Conservation (phyloP, 2,329 filamentous ascomycete genomes). For the Colletotrichum sansevieriae region DNA sequence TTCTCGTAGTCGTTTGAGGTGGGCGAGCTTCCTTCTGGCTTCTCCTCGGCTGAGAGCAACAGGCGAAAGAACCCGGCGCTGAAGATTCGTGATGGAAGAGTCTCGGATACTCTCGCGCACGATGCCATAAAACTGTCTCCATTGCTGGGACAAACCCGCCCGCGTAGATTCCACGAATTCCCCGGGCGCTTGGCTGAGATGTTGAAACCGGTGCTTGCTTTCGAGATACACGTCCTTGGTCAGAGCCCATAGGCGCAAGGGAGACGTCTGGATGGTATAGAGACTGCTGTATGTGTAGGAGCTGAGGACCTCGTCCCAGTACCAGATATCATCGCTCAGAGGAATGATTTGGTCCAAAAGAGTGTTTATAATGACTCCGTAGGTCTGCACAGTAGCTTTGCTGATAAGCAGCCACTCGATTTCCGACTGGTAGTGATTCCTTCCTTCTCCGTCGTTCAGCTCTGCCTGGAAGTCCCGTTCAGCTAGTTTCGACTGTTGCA, state of each 20-base stretch:
- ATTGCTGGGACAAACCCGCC: conserved; percentile 62
- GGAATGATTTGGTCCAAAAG: conserved; percentile 87
- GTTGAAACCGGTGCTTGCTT: conserved; percentile 54
- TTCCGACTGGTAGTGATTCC: conserved; percentile 68
- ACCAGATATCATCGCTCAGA: conserved; percentile 89
- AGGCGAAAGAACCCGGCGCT: conserved; percentile 80
- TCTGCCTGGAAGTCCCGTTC: conserved; percentile 47
- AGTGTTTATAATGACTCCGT: conserved; percentile 82
- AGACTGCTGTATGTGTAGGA: conserved; percentile 84
- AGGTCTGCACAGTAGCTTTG: conserved; percentile 92
- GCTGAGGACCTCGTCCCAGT: conserved; percentile 91
- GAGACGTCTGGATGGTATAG: conserved; percentile 89
- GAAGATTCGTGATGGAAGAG: conserved; percentile 77
- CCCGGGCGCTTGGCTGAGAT: conserved; percentile 45
- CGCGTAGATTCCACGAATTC: conserved; percentile 53
- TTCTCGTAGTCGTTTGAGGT: conserved; percentile 79
- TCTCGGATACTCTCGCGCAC: conserved; percentile 82
- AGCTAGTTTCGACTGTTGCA: conserved; percentile 72
- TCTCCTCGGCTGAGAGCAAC: conserved; percentile 82
- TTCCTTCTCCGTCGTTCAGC: conserved; percentile 44
- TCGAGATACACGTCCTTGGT: conserved; percentile 77
- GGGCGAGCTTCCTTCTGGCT: conserved; percentile 79
- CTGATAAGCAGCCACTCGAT: conserved; percentile 91
- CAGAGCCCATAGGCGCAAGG: conserved; percentile 80
- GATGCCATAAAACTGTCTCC: conserved; percentile 82